Evolutionary conservation across 106 monocot genomes (phyloP), one percentile per base, ranked within the genome.

Genomic region (Dactylorhiza incarnata): DNA sequence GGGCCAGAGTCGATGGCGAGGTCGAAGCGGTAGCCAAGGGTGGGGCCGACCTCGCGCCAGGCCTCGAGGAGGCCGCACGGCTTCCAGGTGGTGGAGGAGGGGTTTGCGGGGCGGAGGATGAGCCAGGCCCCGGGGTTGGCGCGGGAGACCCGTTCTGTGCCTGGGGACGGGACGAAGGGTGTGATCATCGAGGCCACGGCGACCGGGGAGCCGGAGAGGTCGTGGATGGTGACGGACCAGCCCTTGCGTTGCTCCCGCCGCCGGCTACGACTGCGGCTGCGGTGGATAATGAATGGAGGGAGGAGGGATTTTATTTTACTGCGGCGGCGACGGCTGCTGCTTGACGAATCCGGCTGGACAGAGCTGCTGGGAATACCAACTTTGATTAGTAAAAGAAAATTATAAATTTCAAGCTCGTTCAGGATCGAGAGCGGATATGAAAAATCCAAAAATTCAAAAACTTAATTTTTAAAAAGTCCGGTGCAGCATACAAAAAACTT

Each of bases 221-320:
- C 95, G 79, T 95, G 95, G 77, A 95, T 89, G n/a, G 91, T 92
- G 17, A 95, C 95, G 2, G 85, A 87, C 91, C 95, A 95, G 4
- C 95, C 95, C 68, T 95, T 95, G n/a, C 94, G 84, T 71, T 89
- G 84, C 58, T 85, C 81, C 2, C 71, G 66, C 63, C 76, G 72
- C 5, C 15, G 79, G 0, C 73, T 61, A 12, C 65, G 48, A 3
- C 22, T 62, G 14, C 71, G 43, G 13, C 17, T 62, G 14, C 77
- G 26, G n/a, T 70, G 77, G 48, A 26, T 54, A 13, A 79, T 25
- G 23, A 88, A 51, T 6, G 81, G 71, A 45, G 68, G 72, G 37
- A 80, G 23, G 75, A 79, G 85, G 8, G 73, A 58, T 67, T 52
- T 78, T 12, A 80, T 51, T 29, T 29, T 29, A 29, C 29, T 29